phyloP scores from a whole-genome alignment of 441 rosid genomes.

The Arabidopsis hybrid region DNA sequence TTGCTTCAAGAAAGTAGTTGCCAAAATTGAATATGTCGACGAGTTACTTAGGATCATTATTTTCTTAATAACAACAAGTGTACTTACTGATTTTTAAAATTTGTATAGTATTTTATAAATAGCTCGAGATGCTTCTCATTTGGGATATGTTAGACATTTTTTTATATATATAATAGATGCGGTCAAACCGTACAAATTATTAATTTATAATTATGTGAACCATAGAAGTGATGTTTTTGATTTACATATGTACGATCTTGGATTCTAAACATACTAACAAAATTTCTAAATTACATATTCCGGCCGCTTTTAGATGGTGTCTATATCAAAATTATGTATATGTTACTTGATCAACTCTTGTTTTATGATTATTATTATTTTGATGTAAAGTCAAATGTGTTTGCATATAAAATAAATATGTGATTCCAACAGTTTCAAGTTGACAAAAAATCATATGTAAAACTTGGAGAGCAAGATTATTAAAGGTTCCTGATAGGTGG shows the following conservation, averaged over 20 bases:
- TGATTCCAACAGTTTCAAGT: constrained; percentile 28
- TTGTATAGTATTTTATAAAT: background rate
- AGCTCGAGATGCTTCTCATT: background rate
- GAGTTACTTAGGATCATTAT: background rate
- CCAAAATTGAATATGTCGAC: background rate
- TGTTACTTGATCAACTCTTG: constrained; percentile 8
- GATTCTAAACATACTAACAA: too few relatives aligned
- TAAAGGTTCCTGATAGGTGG: constrained; percentile 35
- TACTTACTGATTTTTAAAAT: background rate
- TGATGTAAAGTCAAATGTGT: constrained; percentile 29
- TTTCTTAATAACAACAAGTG: background rate
- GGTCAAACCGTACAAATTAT: constrained; percentile 1
- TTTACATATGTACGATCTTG: too few relatives aligned
- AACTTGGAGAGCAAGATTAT: constrained; percentile 42
- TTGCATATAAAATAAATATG: background rate
- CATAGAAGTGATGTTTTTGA: background rate
- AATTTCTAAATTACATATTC: too few relatives aligned
- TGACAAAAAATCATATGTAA: constrained; percentile 21
- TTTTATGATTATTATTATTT: background rate
- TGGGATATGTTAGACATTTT: background rate
- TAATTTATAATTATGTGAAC: background rate
- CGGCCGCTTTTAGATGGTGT: too few relatives aligned
- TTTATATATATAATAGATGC: background rate
- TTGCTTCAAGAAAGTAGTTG: background rate
- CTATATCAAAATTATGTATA: background rate